Conservation (phyloP, 2,329 filamentous ascomycete species). For the Aspergillus ibericus region DNA sequence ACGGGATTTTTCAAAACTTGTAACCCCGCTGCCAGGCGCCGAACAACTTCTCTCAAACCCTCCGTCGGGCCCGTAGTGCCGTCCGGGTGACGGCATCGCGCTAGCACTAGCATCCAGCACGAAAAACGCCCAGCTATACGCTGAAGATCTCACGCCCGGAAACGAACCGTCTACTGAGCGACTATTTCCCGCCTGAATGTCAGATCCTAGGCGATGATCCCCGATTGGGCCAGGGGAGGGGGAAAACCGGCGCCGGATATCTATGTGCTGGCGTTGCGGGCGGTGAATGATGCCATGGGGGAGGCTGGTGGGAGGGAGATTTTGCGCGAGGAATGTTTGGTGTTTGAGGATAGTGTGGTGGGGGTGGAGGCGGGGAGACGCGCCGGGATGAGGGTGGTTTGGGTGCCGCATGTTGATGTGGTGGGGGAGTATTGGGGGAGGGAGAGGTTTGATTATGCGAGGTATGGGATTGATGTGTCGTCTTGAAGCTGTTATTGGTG, state of each 20-base stretch:
- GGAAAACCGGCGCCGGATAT: slow-evolving; percentile 31
- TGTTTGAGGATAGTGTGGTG: slow-evolving; percentile 36
- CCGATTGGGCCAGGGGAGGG: slow-evolving; percentile 22
- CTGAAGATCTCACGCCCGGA: slow-evolving; percentile 24
- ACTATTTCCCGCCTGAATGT: slow-evolving; percentile 16
- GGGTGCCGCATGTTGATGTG: slow-evolving; percentile 35
- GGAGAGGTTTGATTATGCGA: slow-evolving; percentile 38
- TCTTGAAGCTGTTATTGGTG: too few relatives aligned
- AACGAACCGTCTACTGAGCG: slow-evolving; percentile 20
- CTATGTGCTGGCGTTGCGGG: slow-evolving; percentile 25
- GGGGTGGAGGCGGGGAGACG: slow-evolving; percentile 34
- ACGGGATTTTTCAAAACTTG: slow-evolving; percentile 28
- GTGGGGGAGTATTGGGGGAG: slow-evolving; percentile 35
- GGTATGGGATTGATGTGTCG: slow-evolving; percentile 36
- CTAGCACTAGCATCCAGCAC: slow-evolving; percentile 27
- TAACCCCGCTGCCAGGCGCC: slow-evolving; percentile 22
- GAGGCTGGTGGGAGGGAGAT: slow-evolving; percentile 9
- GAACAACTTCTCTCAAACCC: slow-evolving; percentile 20
- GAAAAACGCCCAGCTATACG: slow-evolving; percentile 21
- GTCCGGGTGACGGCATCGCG: slow-evolving; percentile 18
- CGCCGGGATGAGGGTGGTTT: slow-evolving; percentile 38
- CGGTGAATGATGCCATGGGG: slow-evolving; percentile 14
- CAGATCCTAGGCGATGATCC: slow-evolving; percentile 22
- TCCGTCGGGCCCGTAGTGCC: slow-evolving; percentile 15
- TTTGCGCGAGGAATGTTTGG: slow-evolving; percentile 32